These are phyloP conservation scores for Coemansia umbellata DNA, from an alignment of 192 early-diverging fungal genomes.

Conservation along the genomic window DNA sequence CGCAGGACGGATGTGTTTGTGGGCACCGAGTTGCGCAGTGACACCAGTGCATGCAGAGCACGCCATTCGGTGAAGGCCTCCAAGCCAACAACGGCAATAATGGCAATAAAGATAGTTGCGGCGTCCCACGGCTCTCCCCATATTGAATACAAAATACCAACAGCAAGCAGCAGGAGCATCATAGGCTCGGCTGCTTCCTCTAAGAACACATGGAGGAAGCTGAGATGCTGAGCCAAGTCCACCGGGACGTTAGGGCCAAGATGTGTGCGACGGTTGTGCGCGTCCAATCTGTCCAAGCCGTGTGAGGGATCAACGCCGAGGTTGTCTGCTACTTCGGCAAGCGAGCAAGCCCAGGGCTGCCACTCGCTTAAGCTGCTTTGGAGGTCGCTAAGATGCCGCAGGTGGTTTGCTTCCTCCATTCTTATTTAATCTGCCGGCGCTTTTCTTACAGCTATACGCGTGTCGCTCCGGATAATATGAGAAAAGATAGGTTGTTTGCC, in stretches of 20 bases:
- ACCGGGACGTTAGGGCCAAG: conserved; percentile 39
- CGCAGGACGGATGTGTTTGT: conserved; percentile 33
- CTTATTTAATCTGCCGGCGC: no score
- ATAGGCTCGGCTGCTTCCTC: conserved; percentile 27
- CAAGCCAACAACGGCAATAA: conserved; percentile 11
- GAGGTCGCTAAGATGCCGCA: conserved; percentile 24
- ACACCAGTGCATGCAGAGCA: conserved; percentile 15
- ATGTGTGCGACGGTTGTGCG: conserved; percentile 16
- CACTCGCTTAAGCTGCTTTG: conserved; percentile 21
- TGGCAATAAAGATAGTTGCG: conserved; percentile 21
- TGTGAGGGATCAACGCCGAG: conserved; percentile 40
- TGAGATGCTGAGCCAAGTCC: conserved; percentile 10
- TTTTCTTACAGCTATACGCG: no score
- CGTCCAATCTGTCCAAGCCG: conserved; percentile 23
- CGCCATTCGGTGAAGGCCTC: conserved; percentile 33
- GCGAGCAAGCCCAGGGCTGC: conserved; percentile 34
- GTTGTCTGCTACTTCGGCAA: conserved; percentile 25
- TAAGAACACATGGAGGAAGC: conserved; percentile 7
- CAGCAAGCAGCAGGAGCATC: conserved; percentile 24
- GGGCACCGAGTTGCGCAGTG: conserved; percentile 33
- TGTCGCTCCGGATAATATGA: no score
- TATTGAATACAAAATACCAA: conserved; percentile 32
- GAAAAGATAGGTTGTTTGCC: no score
- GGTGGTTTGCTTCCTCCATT: conserved; percentile 32
- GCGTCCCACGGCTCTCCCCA: conserved; percentile 42